These are phyloP conservation scores for Lactarius sanguifluus DNA, from an alignment of 768 basidiomycete genomes.

Conservation along the genomic window DNA sequence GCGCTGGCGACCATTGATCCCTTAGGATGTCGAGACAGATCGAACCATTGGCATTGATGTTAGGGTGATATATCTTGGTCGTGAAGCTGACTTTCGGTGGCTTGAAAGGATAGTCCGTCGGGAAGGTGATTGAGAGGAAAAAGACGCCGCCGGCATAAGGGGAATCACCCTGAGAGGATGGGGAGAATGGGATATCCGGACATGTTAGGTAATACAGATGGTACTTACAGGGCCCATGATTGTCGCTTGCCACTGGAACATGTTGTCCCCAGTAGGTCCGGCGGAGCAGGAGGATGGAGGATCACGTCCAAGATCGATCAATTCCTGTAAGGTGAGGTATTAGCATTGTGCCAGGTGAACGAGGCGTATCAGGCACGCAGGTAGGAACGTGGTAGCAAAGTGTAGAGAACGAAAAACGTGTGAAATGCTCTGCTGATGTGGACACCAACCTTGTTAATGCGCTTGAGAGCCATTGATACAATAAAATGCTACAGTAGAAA, in stretches of 20 bases:
- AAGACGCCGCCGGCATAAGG: constrained; percentile 99
- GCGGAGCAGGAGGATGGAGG: constrained; percentile 99
- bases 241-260: constrained; percentile 99
- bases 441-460: constrained; percentile 92
- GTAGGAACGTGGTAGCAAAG: constrained; percentile 1
- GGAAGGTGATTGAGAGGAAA: constrained; percentile 93
- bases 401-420: background rate
- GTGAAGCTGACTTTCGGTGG: constrained; percentile 99
- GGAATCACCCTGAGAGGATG: constrained; percentile 75
- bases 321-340: constrained; percentile 65
- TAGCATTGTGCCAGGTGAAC: constrained; percentile 17
- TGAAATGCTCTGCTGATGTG: background rate
- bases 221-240: constrained; percentile 97
- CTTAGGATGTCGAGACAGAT: constrained; percentile 98
- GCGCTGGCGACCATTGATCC: constrained; percentile 98
- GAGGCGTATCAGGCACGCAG: constrained; percentile 1
- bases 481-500: constrained; percentile 30
- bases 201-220: background rate
- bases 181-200: constrained; percentile 32
- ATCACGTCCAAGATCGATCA: constrained; percentile 98
- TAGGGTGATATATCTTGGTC: constrained; percentile 99
- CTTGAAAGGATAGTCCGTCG: constrained; percentile 99
- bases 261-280: constrained; percentile 95
- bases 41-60: constrained; percentile 99
- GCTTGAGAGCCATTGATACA: constrained; percentile 86